Base-by-base conservation (phyloP, 345 rosid genomes). In the Lepidium aucheri region DNA sequence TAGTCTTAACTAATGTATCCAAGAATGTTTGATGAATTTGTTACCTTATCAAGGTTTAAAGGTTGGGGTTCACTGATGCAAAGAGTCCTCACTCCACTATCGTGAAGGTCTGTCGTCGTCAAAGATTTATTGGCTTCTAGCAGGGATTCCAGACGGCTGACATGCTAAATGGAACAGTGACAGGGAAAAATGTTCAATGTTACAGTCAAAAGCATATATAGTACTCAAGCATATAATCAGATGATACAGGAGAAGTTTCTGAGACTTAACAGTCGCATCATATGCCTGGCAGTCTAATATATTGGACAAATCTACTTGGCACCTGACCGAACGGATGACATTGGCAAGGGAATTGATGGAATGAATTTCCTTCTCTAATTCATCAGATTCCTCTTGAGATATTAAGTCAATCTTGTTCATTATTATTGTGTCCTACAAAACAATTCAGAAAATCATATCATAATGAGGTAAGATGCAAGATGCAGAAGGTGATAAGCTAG, bases 361-460 rank as follows among this genome's bases (percentile, higher is more conserved):
- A 74, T 60, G 81, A 53, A 93, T 88, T 67, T 90, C 94, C 70
- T 84, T 85, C 81, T 87, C 87, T 76, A 93, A 49, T 56, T 84
- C 84, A 53, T 88, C 83, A 63, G 91, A 67, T 68, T 80, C 77
- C 61, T 63, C 81, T 72, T 65, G 74, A 65, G 85, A 73, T 78
- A 88, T 80, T 86, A 93, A 82, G 81, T 93, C 97, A 72, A 90
- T 83, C 85, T 93, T 93, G 83, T 93, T 93, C 82, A 90, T 90
- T 69, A 93, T 79, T 43, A 93, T 76, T 49, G 89, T 87, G 75
- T 93, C 97, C 98, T 90, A 73, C 81, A 85, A 50, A 41, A 60
- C 22, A 20, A 67, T 76, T 22, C 20, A 30, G 42, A 56, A 47
- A 69, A 63, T 5, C 50, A 42, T 9, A 12, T 18, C 55, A 17